Evolutionary conservation across 2,329 filamentous ascomycete genomes (phyloP).

Genomic region (Diplocarpon mali): DNA sequence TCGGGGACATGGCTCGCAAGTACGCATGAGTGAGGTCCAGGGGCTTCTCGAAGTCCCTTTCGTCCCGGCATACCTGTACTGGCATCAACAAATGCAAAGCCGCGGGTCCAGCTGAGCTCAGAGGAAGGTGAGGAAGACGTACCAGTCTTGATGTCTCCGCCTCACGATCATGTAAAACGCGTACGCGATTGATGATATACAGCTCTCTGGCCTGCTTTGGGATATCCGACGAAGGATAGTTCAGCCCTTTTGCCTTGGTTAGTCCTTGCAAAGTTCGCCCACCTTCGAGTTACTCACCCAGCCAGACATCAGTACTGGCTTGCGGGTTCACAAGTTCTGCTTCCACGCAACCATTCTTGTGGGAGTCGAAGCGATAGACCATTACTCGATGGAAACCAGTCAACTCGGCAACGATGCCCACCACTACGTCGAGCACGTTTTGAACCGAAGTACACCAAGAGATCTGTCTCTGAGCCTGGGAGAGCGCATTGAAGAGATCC

Average conservation of each 20-base stretch:
- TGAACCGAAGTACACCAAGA: slow-evolving; percentile 8
- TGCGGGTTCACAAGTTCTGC: slow-evolving; percentile 18
- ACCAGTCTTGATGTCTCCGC: slow-evolving; percentile 61
- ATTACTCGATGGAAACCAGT: slow-evolving; percentile 22
- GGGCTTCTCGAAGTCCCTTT: slow-evolving; percentile 59
- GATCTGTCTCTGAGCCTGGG: slow-evolving; percentile 18
- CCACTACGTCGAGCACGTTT: slow-evolving; percentile 14
- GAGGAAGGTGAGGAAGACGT: background rate
- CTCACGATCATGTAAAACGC: slow-evolving; percentile 73
- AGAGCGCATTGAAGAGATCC: slow-evolving; percentile 21
- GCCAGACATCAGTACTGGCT: slow-evolving; percentile 19
- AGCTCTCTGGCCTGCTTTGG: slow-evolving; percentile 73
- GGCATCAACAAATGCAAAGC: background rate
- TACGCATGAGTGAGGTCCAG: slow-evolving; percentile 78
- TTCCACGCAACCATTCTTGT: slow-evolving; percentile 22
- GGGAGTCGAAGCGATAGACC: slow-evolving; percentile 20
- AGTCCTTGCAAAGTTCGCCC: background rate
- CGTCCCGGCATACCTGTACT: slow-evolving; percentile 50
- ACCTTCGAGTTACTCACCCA: slow-evolving; percentile 7
- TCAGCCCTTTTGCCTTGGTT: slow-evolving; percentile 13
- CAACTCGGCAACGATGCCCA: slow-evolving; percentile 19
- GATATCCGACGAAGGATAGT: slow-evolving; percentile 81
- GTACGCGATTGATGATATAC: slow-evolving; percentile 80
- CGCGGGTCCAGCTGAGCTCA: background rate
- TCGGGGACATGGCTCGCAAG: slow-evolving; percentile 77